Percentiles rank a stretch among this genome's conserved stretches.
phyloP scores from a whole-genome alignment of 2,329 filamentous ascomycete species.

The Alternaria metachromatica region DNA sequence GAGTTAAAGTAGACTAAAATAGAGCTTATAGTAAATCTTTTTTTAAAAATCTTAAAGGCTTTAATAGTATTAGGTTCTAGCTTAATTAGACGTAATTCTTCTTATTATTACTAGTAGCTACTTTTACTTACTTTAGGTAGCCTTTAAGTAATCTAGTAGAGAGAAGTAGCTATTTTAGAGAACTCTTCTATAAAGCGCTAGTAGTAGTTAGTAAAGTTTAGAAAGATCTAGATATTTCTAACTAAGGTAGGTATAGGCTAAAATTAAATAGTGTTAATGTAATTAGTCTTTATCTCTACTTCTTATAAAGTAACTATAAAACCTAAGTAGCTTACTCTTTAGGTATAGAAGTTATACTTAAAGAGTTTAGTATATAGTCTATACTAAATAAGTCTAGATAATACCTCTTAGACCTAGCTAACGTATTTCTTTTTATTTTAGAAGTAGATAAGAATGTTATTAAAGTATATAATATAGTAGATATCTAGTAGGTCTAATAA shows the following conservation, averaged over 20 bases:
- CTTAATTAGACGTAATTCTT: too few relatives aligned
- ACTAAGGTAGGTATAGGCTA: background rate
- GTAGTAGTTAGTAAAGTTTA: background rate
- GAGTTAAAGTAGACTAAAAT: too few relatives aligned
- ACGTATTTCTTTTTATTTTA: background rate
- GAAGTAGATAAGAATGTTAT: background rate
- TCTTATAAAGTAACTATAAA: background rate
- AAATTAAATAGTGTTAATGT: background rate
- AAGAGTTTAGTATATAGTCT: background rate
- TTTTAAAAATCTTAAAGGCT: too few relatives aligned
- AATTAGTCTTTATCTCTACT: background rate
- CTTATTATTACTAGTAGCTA: background rate
- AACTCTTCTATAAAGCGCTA: background rate
- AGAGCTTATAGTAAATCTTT: too few relatives aligned
- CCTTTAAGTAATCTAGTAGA: background rate
- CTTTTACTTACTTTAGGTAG: background rate
- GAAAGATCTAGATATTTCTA: background rate
- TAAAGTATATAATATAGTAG: background rate
- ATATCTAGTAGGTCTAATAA: background rate
- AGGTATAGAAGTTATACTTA: background rate
- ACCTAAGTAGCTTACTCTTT: background rate
- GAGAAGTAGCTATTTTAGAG: background rate
- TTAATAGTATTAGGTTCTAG: too few relatives aligned
- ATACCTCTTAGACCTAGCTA: background rate
- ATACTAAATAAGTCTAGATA: background rate